Evolutionary conservation across 148 eudicot genomes (phyloP), one percentile per base, ranked within the genome.

Genomic region (Limonium bicolor): DNA sequence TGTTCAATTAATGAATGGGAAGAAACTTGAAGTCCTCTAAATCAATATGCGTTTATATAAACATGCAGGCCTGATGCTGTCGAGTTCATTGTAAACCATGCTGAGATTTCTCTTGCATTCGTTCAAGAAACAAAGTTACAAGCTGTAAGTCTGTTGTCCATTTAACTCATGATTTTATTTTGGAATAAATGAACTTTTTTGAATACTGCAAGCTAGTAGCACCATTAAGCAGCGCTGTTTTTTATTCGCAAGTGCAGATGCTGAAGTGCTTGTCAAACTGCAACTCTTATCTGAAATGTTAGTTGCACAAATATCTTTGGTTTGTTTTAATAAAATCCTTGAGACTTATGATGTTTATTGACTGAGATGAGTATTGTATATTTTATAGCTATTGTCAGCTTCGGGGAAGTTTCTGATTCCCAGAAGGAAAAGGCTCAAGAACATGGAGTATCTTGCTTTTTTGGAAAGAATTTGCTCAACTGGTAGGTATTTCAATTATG

Each of bases 21-120:
- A n/a, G n/a, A n/a, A n/a, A n/a, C n/a, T n/a, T n/a, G n/a, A n/a
- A n/a, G n/a, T n/a, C n/a, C n/a, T n/a, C n/a, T n/a, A n/a, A n/a
- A n/a, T n/a, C n/a, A n/a, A n/a, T n/a, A n/a, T n/a, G n/a, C n/a
- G n/a, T n/a, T n/a, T n/a, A n/a, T n/a, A n/a, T n/a, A n/a, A n/a
- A n/a, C n/a, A 46, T 45, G 52, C 74, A 90, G 99, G 95, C 63
- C 85, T 40, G 74, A 90, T 65, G 93, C 99, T 2, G 87, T 85
- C 40, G 99, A 90, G 69, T 90, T 75, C 73, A 85, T 90, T 45
- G 65, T 90, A 48, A 85, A 90, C 65, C 99, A 90, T 61, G 95
- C 99, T 49, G 80, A 90, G 66, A 63, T 85, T 48, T 76, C 94
- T 29, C 57, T 85, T 30, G 88, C 70, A 60, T 90, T 90, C 48